Evolutionary conservation across 106 monocot species (phyloP).

Genomic region (Platanthera zijinensis): DNA sequence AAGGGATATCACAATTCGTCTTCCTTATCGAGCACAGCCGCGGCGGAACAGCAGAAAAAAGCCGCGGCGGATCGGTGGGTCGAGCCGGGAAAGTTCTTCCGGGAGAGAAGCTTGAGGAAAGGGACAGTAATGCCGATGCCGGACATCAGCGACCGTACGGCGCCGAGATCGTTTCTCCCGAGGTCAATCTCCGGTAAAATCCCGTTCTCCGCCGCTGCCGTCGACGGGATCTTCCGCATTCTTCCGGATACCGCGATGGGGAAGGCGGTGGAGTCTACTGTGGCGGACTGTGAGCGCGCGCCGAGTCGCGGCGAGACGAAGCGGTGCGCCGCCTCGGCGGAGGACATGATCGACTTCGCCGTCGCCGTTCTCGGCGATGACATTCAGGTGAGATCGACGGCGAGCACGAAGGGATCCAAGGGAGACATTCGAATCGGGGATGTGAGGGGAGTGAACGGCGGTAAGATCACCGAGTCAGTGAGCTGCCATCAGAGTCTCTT

Average conservation of each 20-base stretch:
- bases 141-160: slow-evolving; percentile 69
- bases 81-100: slow-evolving; percentile 85
- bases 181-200: slow-evolving; percentile 38
- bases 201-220: slow-evolving; percentile 40
- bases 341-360: slow-evolving; percentile 84
- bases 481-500: slow-evolving; percentile 90
- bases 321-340: slow-evolving; percentile 61
- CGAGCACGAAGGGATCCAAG: slow-evolving; percentile 30
- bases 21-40: background rate
- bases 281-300: slow-evolving; percentile 56
- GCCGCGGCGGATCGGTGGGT: slow-evolving; percentile 39
- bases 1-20: slow-evolving; percentile 36
- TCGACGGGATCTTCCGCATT: slow-evolving; percentile 30
- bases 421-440: slow-evolving; percentile 37
- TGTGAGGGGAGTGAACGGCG: slow-evolving; percentile 56
- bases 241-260: slow-evolving; percentile 44
- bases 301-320: slow-evolving; percentile 89
- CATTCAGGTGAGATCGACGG: slow-evolving; percentile 57
- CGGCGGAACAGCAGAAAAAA: background rate
- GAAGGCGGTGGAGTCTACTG: slow-evolving; percentile 41
- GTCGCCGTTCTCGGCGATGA: slow-evolving; percentile 45
- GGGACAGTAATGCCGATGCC: slow-evolving; percentile 74
- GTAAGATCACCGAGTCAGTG: slow-evolving; percentile 55
- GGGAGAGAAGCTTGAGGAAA: slow-evolving; percentile 44
- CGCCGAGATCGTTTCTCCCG: slow-evolving; percentile 61